Evolutionary conservation across 352 stramenopile genomes (phyloP).

Genomic region (Thalassiosira livingstoniorum): DNA sequence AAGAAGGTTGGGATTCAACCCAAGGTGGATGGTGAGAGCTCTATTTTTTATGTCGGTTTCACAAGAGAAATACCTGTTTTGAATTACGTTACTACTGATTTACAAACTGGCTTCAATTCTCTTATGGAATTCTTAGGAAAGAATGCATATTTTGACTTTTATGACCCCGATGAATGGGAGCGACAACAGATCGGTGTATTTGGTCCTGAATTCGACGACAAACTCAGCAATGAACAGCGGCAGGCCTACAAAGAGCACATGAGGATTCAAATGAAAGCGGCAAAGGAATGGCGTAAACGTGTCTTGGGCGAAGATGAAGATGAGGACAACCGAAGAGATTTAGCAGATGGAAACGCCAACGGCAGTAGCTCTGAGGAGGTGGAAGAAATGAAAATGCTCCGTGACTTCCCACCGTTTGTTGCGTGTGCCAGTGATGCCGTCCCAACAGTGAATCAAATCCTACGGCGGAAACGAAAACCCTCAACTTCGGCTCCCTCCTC

Average conservation of each 20-base stretch:
- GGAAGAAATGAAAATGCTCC: background rate
- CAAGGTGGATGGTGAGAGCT: slow-evolving; percentile 31
- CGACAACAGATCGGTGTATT: slow-evolving; percentile 56
- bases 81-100: background rate
- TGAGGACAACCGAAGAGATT: slow-evolving; percentile 6
- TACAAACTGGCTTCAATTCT: no score
- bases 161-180: slow-evolving; percentile 64
- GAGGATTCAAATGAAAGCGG: slow-evolving; percentile 55
- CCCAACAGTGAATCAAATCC: slow-evolving; percentile 65
- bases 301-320: slow-evolving; percentile 40
- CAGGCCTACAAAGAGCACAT: slow-evolving; percentile 60
- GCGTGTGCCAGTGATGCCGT: slow-evolving; percentile 51
- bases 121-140: slow-evolving; percentile 26
- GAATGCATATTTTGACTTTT: slow-evolving; percentile 64
- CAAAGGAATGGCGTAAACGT: slow-evolving; percentile 47
- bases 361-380: no score
- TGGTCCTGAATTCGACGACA: slow-evolving; percentile 54
- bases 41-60: background rate
- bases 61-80: background rate
- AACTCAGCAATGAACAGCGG: slow-evolving; percentile 36
- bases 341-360: background rate
- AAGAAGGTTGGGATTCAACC: slow-evolving; percentile 43
- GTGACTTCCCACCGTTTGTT: slow-evolving; percentile 53
- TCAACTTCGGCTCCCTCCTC: slow-evolving; percentile 7
- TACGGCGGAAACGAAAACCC: slow-evolving; percentile 49